Base-by-base conservation (phyloP, 768 basidiomycete genomes). In the Psilocybe tampanensis region DNA sequence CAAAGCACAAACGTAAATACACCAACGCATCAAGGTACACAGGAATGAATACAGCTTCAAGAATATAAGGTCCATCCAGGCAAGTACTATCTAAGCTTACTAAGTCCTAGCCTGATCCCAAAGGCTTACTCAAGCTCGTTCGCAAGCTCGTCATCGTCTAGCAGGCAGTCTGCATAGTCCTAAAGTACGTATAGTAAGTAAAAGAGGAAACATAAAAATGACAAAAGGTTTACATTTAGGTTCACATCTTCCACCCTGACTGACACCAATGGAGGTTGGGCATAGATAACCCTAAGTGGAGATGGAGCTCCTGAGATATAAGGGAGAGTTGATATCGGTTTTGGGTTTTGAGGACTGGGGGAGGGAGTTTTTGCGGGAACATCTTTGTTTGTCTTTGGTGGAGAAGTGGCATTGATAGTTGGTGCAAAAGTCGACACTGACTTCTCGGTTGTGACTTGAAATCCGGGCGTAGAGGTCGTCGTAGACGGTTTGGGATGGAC, bases 151-250 rank as follows among this genome's bases (percentile, higher is more conserved):
- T 69, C 64, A 15, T 74, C 68, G 43, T 66, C 68, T 8, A 79
- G 60, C 1, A 80, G 54, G 54, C 77, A 78, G 18, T 73, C 72
- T 6, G 70, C 74, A 53, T 73, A 77, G 33, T 67, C 69, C 70
- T 68, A n/a, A 17, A 47, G 21, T 49, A 2, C 2, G 18, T 49
- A 56, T 6, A 53, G 39, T 12, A 36, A 41, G 9, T 13, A 1
- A 19, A 3, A 39, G 12, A 13, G n/a, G 4, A 22, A 22, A 12
- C 2, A 26, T n/a, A 18, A n/a, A 29, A 41, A 47, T 42, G 11
- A 13, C 23, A 19, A 17, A 36, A 9, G 13, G 36, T 64, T 56
- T 44, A 70, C 67, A 17, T 64, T 55, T 3, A 66, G 42, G 45
- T 66, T 60, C 12, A 69, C 58, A 13, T 70, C 61, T 15, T 57